Conservation (phyloP, 495 filamentous ascomycete genomes). For the Penicillium pulvis region DNA sequence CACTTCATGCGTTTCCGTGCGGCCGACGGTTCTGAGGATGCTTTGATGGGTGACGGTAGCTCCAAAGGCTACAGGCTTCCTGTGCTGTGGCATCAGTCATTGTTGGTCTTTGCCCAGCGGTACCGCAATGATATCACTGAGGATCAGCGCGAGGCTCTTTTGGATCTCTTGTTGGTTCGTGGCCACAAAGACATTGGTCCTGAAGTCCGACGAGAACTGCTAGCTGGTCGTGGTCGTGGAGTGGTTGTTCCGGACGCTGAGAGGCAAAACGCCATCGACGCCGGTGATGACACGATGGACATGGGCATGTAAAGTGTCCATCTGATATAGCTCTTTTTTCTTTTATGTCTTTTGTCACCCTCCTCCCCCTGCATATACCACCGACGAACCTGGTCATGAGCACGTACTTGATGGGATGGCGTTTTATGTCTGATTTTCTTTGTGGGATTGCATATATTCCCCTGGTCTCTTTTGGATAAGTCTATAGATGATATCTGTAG, state of each 20-base stretch:
- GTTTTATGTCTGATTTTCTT: slow-evolving; percentile 25
- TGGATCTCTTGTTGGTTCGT: slow-evolving; percentile 84
- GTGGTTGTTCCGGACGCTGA: slow-evolving; percentile 61
- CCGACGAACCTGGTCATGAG: slow-evolving; percentile 36
- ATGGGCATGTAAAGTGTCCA: slow-evolving; percentile 44
- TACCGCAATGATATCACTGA: slow-evolving; percentile 93
- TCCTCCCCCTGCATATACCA: slow-evolving; percentile 27
- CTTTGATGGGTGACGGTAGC: slow-evolving; percentile 38
- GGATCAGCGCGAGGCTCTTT: slow-evolving; percentile 86
- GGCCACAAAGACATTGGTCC: slow-evolving; percentile 89
- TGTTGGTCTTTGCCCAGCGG: slow-evolving; percentile 88
- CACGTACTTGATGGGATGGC: slow-evolving; percentile 38
- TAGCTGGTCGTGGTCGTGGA: slow-evolving; percentile 87
- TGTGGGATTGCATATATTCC: slow-evolving; percentile 35
- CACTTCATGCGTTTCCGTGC: slow-evolving; percentile 89
- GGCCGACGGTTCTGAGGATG: slow-evolving; percentile 49
- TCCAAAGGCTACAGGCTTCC: slow-evolving; percentile 65
- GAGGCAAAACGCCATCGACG: slow-evolving; percentile 56
- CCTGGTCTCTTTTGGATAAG: slow-evolving; percentile 19
- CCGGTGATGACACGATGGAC: slow-evolving; percentile 93
- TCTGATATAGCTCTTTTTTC: slow-evolving; percentile 1
- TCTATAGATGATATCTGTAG: slow-evolving; percentile 17
- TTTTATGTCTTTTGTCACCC: slow-evolving; percentile 12
- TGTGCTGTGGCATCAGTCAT: slow-evolving; percentile 86
- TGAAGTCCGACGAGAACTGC: slow-evolving; percentile 85